Percentiles rank a stretch among this genome's conserved stretches.
Conservation (phyloP, 2,329 filamentous ascomycete species). For the Aureobasidium sp. region DNA sequence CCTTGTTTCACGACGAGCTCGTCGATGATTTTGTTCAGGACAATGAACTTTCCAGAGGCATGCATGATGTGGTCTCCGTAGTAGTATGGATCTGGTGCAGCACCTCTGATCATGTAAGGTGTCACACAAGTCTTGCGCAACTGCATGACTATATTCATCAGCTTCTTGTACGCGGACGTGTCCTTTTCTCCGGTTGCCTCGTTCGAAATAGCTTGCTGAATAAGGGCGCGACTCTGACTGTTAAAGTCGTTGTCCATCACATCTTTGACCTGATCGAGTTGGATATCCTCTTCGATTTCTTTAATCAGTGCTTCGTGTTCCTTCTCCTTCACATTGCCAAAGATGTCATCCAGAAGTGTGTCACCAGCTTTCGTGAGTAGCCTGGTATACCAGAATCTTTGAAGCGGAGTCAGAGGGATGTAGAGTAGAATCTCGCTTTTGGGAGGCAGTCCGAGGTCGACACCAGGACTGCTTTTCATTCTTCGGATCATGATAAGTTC, state of each 20-base stretch:
- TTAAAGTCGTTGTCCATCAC: constrained; percentile 34
- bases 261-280: constrained; percentile 24
- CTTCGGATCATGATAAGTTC: constrained; percentile 53
- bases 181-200: constrained; percentile 23
- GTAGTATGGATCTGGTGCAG: constrained; percentile 40
- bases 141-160: constrained; percentile 52
- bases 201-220: constrained; percentile 32
- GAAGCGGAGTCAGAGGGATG: constrained; percentile 51
- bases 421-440: constrained; percentile 53
- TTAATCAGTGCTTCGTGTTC: constrained; percentile 33
- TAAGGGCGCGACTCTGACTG: constrained; percentile 40
- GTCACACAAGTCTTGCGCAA: constrained; percentile 50
- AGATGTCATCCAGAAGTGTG: constrained; percentile 46
- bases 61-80: constrained; percentile 42
- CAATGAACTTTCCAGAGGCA: constrained; percentile 50
- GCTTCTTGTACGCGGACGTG: constrained; percentile 29
- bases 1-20: constrained; percentile 42
- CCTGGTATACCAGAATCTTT: constrained; percentile 51
- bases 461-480: constrained; percentile 49
- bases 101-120: constrained; percentile 45
- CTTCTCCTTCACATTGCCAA: constrained; percentile 41
- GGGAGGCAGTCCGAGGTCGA: constrained; percentile 48
- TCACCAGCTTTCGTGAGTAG: constrained; percentile 50
- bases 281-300: constrained; percentile 30
- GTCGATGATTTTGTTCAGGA: constrained; percentile 45